phyloP scores from a whole-genome alignment of 2,329 filamentous ascomycete genomes.

The Trichoderma brevicompactum region DNA sequence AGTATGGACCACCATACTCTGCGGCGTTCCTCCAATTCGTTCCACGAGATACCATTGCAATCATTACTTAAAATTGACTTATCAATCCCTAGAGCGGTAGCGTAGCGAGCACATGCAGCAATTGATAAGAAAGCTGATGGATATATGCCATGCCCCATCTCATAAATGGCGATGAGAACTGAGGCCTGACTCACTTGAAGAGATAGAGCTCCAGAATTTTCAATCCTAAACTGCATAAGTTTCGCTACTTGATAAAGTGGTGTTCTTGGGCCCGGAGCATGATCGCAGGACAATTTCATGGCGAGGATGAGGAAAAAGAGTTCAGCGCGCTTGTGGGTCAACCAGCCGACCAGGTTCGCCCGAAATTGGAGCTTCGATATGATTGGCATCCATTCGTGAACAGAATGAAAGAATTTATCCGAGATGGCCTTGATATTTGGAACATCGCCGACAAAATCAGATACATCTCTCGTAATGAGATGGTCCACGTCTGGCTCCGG shows the following conservation, averaged over 20 bases:
- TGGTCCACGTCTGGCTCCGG: constrained; percentile 12
- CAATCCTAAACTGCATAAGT: constrained; percentile 18
- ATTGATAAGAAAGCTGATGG: constrained; percentile 23
- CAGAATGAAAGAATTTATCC: constrained; percentile 13
- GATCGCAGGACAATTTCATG: constrained; percentile 22
- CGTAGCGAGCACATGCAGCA: constrained; percentile 23
- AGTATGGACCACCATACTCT: constrained; percentile 26
- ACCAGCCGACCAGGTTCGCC: constrained; percentile 11
- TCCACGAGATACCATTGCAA: constrained; percentile 2
- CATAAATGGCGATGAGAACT: constrained; percentile 24
- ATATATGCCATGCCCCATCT: constrained; percentile 26
- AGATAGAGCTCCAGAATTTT: constrained; percentile 14
- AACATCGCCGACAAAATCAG: constrained; percentile 23
- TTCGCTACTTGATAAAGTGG: constrained; percentile 22
- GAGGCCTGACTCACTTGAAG: constrained; percentile 11
- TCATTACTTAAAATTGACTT: not conserved
- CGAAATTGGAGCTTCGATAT: constrained; percentile 18
- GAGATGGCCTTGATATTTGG: constrained; percentile 14
- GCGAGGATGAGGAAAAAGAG: constrained; percentile 24
- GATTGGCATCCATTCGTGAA: constrained; percentile 28
- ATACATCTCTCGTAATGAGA: constrained; percentile 11
- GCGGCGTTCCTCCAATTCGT: constrained; percentile 24
- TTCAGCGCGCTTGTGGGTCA: constrained; percentile 22
- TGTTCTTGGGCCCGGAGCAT: not conserved
- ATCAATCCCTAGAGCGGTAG: constrained; percentile 17